phyloP scores from a whole-genome alignment of 345 rosid species.

The Lagerstroemia speciosa region DNA sequence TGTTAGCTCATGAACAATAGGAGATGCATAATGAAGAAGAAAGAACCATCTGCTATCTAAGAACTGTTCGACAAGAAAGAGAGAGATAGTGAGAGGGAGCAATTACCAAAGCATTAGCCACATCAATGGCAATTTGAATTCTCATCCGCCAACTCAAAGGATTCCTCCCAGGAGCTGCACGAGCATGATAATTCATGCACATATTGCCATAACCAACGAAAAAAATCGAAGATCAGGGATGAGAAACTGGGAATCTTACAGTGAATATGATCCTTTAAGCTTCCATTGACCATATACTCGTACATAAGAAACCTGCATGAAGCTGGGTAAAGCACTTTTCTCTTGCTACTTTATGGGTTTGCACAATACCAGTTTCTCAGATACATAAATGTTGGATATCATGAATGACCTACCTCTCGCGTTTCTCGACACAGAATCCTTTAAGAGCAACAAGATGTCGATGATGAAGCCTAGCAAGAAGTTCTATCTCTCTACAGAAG shows the following conservation, averaged over 20 bases:
- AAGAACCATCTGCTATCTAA: background rate
- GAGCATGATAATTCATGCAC: background rate
- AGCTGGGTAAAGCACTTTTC: background rate
- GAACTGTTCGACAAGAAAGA: background rate
- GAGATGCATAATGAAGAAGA: background rate
- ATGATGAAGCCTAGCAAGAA: conserved; percentile 89
- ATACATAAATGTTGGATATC: background rate
- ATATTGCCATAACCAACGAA: background rate
- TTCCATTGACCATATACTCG: conserved; percentile 87
- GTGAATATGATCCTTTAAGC: conserved; percentile 81
- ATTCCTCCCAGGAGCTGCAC: conserved; percentile 44
- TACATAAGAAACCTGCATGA: conserved; percentile 71
- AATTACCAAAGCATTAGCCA: conserved; percentile 93
- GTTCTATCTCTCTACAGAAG: conserved; percentile 90
- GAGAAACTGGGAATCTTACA: conserved; percentile 40
- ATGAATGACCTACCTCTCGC: conserved; percentile 48
- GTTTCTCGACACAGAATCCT: conserved; percentile 73
- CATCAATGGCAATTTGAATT: conserved; percentile 81
- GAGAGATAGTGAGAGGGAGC: background rate
- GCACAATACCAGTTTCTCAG: background rate
- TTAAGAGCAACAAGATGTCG: conserved; percentile 86
- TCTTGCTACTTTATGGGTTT: background rate
- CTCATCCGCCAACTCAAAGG: conserved; percentile 82
- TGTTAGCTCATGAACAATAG: background rate
- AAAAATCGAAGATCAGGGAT: background rate